Evolutionary conservation across 2,329 filamentous ascomycete genomes (phyloP).

Genomic region (Catunica adiposa): DNA sequence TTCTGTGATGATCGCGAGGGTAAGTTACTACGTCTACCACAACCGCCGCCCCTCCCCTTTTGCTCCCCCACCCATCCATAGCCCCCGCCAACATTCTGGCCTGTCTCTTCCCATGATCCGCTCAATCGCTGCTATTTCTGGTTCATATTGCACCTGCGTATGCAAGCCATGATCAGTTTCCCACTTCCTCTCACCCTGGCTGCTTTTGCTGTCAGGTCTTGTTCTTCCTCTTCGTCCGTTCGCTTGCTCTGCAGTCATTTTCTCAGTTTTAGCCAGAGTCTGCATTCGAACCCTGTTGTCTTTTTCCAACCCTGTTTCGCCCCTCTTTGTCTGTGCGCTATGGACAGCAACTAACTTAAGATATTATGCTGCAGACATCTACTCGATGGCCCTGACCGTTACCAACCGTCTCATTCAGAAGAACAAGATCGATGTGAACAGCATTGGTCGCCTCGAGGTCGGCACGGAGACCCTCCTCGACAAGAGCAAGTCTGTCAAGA

Average conservation of each 20-base stretch:
- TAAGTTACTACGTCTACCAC: slow-evolving; percentile 25
- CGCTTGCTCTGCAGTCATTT: background rate
- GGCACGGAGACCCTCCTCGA: slow-evolving; percentile 74
- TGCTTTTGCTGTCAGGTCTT: background rate
- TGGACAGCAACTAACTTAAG: slow-evolving; percentile 16
- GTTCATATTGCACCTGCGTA: background rate
- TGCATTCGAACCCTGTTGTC: background rate
- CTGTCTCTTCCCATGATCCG: background rate
- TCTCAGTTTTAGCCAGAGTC: background rate
- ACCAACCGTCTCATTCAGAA: slow-evolving; percentile 64
- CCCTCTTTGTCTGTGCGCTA: slow-evolving; percentile 9
- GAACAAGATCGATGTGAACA: slow-evolving; percentile 65
- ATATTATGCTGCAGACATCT: slow-evolving; percentile 47
- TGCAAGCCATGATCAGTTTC: background rate
- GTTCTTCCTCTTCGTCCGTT: background rate
- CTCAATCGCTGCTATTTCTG: background rate
- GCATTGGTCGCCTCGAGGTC: slow-evolving; percentile 67
- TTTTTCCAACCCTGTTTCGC: slow-evolving; percentile 2
- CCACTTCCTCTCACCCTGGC: background rate
- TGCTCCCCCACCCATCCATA: background rate
- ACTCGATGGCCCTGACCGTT: slow-evolving; percentile 67
- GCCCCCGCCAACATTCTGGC: background rate
- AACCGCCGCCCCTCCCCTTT: slow-evolving; percentile 5
- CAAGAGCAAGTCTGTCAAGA: slow-evolving; percentile 86
- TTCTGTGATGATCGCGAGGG: slow-evolving; percentile 84